phyloP scores from a whole-genome alignment of 2,329 filamentous ascomycete species.

The Leptosphaerulina australis region DNA sequence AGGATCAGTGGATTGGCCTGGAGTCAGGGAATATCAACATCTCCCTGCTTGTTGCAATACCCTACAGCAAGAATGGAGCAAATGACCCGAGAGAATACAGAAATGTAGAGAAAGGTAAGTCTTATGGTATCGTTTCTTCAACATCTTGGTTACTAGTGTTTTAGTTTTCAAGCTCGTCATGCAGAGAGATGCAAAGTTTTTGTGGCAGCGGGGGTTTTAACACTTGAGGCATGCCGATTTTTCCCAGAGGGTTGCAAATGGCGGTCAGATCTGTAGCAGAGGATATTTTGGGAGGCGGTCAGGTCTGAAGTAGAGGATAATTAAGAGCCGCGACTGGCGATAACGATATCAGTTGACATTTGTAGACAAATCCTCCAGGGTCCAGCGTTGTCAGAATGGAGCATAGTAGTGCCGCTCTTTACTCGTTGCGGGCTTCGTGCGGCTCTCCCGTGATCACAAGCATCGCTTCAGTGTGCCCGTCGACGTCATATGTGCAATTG shows the following conservation, averaged over 20 bases:
- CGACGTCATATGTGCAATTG: conserved; percentile 11
- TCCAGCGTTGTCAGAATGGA: conserved; percentile 3
- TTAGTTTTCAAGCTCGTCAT: too few relatives aligned
- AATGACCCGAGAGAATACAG: too few relatives aligned
- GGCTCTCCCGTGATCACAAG: neutral
- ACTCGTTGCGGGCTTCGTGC: conserved; percentile 1
- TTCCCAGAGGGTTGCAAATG: neutral
- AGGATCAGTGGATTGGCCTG: too few relatives aligned
- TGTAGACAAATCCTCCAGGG: conserved; percentile 7
- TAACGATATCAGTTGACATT: conserved; percentile 10
- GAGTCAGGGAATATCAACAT: too few relatives aligned
- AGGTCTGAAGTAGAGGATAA: neutral
- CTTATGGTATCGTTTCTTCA: too few relatives aligned
- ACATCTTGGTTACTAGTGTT: too few relatives aligned
- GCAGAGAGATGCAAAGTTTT: too few relatives aligned
- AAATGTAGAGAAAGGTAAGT: too few relatives aligned
- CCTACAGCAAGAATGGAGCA: too few relatives aligned
- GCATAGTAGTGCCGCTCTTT: conserved; percentile 16
- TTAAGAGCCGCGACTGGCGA: conserved; percentile 17
- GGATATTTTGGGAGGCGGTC: conserved; percentile 4
- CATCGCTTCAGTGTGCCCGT: conserved; percentile 10
- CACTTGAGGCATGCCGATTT: conserved; percentile 1
- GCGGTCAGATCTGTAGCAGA: conserved; percentile 4
- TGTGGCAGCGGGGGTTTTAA: too few relatives aligned
- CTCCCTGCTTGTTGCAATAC: too few relatives aligned